Conservation (phyloP, 345 rosid genomes). For the Eutrema heterophyllum region DNA sequence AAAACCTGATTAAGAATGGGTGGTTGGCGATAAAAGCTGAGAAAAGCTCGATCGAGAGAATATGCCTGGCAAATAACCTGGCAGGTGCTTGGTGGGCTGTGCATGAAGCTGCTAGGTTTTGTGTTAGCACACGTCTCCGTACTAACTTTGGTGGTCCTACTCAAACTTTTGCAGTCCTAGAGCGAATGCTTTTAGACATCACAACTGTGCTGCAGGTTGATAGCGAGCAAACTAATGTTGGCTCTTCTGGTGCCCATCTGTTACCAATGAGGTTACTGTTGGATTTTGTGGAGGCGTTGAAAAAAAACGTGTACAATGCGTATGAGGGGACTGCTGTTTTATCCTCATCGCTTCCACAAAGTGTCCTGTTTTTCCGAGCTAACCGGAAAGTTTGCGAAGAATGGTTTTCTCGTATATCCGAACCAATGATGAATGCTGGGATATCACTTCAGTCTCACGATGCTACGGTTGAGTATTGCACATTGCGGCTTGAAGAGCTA, state of each 20-base stretch:
- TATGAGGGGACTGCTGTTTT: slow-evolving; percentile 87
- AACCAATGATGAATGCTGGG: slow-evolving; percentile 98
- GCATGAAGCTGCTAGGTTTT: slow-evolving; percentile 91
- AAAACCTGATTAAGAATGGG: slow-evolving; percentile 40
- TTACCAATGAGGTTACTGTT: slow-evolving; percentile 87
- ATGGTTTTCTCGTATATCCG: slow-evolving; percentile 97
- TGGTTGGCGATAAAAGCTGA: slow-evolving; percentile 57
- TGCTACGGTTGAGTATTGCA: slow-evolving; percentile 80
- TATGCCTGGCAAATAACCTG: slow-evolving; percentile 63
- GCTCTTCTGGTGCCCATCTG: slow-evolving; percentile 85
- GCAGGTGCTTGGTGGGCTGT: slow-evolving; percentile 98
- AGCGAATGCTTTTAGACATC: slow-evolving; percentile 88
- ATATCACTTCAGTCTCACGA: slow-evolving; percentile 80
- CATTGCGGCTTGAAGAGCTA: slow-evolving; percentile 74
- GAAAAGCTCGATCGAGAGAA: slow-evolving; percentile 59
- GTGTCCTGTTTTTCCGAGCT: slow-evolving; percentile 80
- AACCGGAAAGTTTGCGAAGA: slow-evolving; percentile 93
- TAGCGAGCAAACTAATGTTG: slow-evolving; percentile 61
- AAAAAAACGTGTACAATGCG: slow-evolving; percentile 88
- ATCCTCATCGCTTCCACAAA: slow-evolving; percentile 61
- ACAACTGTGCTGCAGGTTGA: slow-evolving; percentile 79
- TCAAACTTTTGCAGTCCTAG: slow-evolving; percentile 92
- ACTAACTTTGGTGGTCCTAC: slow-evolving; percentile 97
- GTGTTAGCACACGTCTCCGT: slow-evolving; percentile 75
- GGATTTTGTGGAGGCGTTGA: slow-evolving; percentile 89